Evolutionary conservation across 768 basidiomycete genomes (phyloP).

Genomic region (Auricularia sp.): DNA sequence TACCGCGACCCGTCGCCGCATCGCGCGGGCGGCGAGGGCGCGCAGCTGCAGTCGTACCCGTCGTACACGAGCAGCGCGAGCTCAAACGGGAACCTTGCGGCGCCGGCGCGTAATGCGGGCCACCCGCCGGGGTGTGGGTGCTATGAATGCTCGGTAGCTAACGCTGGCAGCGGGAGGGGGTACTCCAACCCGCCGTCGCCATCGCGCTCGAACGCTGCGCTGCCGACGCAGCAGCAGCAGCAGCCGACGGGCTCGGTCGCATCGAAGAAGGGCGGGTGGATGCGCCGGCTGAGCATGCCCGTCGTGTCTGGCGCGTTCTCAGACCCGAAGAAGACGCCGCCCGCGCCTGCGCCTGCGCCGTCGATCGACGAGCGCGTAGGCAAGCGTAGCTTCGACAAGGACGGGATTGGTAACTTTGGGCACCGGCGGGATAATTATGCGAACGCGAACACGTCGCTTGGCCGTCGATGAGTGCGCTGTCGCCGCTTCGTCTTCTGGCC

Average conservation of each 20-base stretch:
- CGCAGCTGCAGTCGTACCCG: background rate
- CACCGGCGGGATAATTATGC: background rate
- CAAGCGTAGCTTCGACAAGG: background rate
- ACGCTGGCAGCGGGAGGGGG: constrained; percentile 19
- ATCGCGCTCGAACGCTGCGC: constrained; percentile 11
- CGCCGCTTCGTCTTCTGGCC: background rate
- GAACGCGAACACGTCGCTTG: background rate
- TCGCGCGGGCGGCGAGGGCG: background rate
- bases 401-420: background rate
- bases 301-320: constrained; percentile 25
- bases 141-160: constrained; percentile 43
- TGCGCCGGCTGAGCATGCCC: constrained; percentile 69
- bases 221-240: background rate
- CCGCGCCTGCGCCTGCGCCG: constrained; percentile 46
- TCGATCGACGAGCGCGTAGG: constrained; percentile 37
- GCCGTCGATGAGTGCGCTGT: background rate
- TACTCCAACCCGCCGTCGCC: constrained; percentile 31
- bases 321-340: constrained; percentile 29
- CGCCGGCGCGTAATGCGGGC: constrained; percentile 17
- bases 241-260: constrained; percentile 6
- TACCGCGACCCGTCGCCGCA: background rate
- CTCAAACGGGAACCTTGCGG: background rate
- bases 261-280: constrained; percentile 63
- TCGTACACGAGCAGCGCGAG: background rate
- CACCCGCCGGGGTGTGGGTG: constrained; percentile 63